Evolutionary conservation across 2,329 filamentous ascomycete genomes (phyloP), one percentile per base, ranked within the genome.

Genomic region (Clonostachys rhizophaga): DNA sequence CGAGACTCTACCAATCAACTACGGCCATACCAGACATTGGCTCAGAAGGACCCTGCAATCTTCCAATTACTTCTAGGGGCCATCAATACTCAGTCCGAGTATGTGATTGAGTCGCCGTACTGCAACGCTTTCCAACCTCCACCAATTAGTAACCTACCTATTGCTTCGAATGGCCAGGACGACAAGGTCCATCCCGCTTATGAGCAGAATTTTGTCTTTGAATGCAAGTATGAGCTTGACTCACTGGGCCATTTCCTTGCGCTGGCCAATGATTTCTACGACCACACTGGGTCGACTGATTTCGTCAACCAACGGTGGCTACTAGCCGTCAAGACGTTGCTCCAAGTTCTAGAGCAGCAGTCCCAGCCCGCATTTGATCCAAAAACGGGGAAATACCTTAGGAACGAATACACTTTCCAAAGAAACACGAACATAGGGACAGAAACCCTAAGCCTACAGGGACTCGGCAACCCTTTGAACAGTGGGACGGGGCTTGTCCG

Each of bases 191-290:
- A 96, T 57, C 94, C 94, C 1, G 75, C 76, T 1, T 97, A 95
- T 61, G 91, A 97, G 59, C 86, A 86, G 1, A 81, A 76, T 1
- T 80, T 84, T 43, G 94, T 99, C 5, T 99, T 96, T 54, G 94
- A 99, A 68, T 99, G 94, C 80, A 99, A 99, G 69, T 99, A 97
- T 67, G 94, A 99, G 71, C 83, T 99, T 18, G 94, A 99, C 68
- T 96, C 91, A 9, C 76, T 99, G 1, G 94, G 91, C 0, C 86
- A 95, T 61, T 99, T 99, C 64, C 77, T 99, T 6, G 83, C 87
- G 0, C 71, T 99, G 3, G 81, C 78, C 16, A 96, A 96, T 58
- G 84, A 96, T 56, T 97, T 95, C 67, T 78, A 94, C 68, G 81
- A 87, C 37, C 79, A 89, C 59, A 95, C 90, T 0, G 78, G 78